These are phyloP conservation scores for Cutaneotrichosporon sp. DNA, from an alignment of 1,284 basidiomycete species.

Conservation along the genomic window DNA sequence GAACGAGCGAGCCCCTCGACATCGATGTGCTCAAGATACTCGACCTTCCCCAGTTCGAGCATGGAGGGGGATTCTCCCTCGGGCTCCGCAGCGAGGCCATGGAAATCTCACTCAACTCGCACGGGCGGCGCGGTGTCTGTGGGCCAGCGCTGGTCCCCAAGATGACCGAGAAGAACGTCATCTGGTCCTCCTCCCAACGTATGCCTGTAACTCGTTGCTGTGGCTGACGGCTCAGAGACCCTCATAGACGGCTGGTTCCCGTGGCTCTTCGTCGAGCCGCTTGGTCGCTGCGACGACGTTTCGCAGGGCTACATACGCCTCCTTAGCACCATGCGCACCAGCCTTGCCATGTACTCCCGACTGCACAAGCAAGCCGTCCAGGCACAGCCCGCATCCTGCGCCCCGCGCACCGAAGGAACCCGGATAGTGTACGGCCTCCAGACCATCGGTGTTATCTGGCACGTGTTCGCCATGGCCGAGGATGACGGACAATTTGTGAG, in stretches of 20 bases:
- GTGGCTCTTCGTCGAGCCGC: constrained; percentile 17
- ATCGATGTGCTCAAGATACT: neutral
- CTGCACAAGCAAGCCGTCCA: constrained; percentile 4
- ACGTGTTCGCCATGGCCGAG: constrained; percentile 10
- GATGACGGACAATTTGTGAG: constrained; percentile 14
- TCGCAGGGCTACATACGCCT: constrained; percentile 8
- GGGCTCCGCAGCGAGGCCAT: constrained; percentile 9
- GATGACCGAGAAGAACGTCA: constrained; percentile 8
- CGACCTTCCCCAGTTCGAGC: constrained; percentile 1
- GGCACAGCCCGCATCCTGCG: neutral
- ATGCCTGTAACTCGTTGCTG: neutral
- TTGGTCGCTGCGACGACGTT: constrained; percentile 1
- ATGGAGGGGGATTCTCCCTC: constrained; percentile 4
- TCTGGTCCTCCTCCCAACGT: constrained; percentile 12
- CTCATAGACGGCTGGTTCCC: constrained; percentile 17
- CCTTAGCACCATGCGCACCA: constrained; percentile 15
- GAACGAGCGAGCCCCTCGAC: neutral
- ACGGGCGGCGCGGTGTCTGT: neutral
- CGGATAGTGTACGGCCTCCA: constrained; percentile 10
- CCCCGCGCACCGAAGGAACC: neutral
- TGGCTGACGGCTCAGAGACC: constrained; percentile 5
- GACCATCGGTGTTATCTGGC: constrained; percentile 13
- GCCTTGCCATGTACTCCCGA: constrained; percentile 11
- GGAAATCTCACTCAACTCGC: neutral
- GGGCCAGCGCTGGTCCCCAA: constrained; percentile 7